Percentiles rank a stretch among this genome's conserved stretches.
Evolutionary conservation across 179 eudicot species (phyloP).

Genomic region (Silene vulgaris): DNA sequence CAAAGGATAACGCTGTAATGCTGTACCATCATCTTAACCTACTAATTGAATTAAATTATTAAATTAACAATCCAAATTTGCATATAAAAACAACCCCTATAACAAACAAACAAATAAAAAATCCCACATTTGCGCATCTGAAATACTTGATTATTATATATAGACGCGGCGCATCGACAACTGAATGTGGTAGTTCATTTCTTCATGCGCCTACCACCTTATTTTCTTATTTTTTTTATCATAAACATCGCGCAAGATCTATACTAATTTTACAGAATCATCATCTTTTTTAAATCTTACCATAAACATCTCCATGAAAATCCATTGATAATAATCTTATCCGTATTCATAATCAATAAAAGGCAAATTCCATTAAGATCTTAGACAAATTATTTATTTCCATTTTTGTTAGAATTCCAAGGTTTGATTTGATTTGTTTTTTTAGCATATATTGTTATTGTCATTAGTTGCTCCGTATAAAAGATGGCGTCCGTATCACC

Average conservation of each 20-base stretch:
- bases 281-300: background rate
- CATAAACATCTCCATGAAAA: slow-evolving; percentile 1
- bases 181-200: slow-evolving; percentile 18
- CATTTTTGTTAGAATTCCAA: background rate
- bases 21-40: background rate
- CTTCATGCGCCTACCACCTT: background rate
- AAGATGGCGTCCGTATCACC: slow-evolving; percentile 18
- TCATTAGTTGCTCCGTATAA: background rate
- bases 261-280: background rate
- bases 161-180: slow-evolving; percentile 31
- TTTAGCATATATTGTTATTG: background rate
- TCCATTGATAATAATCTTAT: background rate
- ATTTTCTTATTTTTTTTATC: no score
- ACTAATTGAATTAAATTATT: background rate
- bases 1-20: slow-evolving; percentile 10
- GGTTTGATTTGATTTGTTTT: background rate
- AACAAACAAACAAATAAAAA: background rate
- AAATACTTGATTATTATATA: background rate
- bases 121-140: background rate
- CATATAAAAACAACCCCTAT: no score
- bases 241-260: no score
- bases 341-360: background rate
- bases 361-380: background rate
- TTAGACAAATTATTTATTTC: background rate
- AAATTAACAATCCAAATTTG: no score